phyloP scores from a whole-genome alignment of 1,284 basidiomycete genomes.

The Cryptococcus maquisensis region DNA sequence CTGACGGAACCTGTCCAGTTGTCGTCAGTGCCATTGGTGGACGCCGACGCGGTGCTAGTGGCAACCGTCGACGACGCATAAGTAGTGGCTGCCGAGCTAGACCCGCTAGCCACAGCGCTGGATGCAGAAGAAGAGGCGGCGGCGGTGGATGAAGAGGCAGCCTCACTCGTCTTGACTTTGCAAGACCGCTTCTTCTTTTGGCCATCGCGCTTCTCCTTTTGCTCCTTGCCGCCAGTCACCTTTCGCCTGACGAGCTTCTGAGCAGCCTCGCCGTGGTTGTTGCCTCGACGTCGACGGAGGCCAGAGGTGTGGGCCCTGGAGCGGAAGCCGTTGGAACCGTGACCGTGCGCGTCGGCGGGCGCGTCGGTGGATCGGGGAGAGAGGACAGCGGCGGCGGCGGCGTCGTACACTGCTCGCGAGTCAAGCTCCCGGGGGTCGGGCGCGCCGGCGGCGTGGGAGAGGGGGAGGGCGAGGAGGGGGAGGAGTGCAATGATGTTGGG shows the following conservation, averaged over 20 bases:
- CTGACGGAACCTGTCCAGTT: background rate
- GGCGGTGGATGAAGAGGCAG: constrained; percentile 1
- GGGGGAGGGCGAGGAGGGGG: constrained; percentile 10
- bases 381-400: background rate
- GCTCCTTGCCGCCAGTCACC: background rate
- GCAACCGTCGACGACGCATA: background rate
- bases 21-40: background rate
- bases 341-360: constrained; percentile 3
- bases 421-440: background rate
- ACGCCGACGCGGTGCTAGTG: background rate
- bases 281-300: background rate
- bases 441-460: constrained; percentile 1
- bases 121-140: constrained; percentile 5
- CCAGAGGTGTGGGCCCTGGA: background rate
- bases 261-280: background rate
- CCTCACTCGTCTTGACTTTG: constrained; percentile 2
- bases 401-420: constrained; percentile 10
- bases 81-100: background rate
- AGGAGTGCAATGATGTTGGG: constrained; percentile 13
- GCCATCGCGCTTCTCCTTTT: background rate
- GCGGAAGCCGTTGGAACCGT: background rate
- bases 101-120: background rate
- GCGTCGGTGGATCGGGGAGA: background rate
- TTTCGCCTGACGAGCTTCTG: constrained; percentile 13
- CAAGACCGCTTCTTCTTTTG: constrained; percentile 8